Evolutionary conservation across 202 grass and related monocot genomes (phyloP), one percentile per base, ranked within the genome.

Genomic region (Bolboschoenoplectus hybrid): DNA sequence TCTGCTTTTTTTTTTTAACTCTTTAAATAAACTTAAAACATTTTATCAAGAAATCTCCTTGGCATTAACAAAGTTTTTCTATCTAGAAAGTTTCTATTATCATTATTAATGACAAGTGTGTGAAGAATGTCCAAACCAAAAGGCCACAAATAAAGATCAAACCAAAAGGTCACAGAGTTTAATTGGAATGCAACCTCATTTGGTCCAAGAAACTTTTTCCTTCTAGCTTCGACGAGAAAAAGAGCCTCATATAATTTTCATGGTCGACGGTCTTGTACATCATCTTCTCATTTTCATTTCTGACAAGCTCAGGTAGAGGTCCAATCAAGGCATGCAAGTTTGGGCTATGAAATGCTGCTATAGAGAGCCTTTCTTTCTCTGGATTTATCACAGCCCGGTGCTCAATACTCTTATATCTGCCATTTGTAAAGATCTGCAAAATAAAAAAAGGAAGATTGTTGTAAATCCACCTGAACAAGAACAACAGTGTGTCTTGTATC

Each of bases 121-220:
- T 16, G 4, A 3, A 58, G 3, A 58, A 58, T 16, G 17, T 16
- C 17, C 55, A 58, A 58, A 58, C 14, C 13, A 58, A 58, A 13
- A 17, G 55, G 55, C 14, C 17, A 16, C 14, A 58, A 43, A 49
- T 34, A 49, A 49, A 26, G 19, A 49, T 44, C 19, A 82, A 52
- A 26, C 40, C 55, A 61, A 80, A 58, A 55, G 51, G 32, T 34
- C 8, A 81, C 57, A n/a, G 39, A 63, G 8, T 85, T 65, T 74
- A 85, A 44, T n/a, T 40, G 49, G 49, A 51, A 50, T 81, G 36
- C 11, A 88, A 63, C 46, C 86, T 87, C 85, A 97, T 91, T 43
- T 87, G 39, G 26, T 97, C 85, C 67, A 97, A 85, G 85, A 92
- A 88, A 63, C 82, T 91, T 87, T 94, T 94, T 40, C 94, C 94